phyloP scores from a whole-genome alignment of 192 early-diverging fungal species.

The Glomus cerebriforme region DNA sequence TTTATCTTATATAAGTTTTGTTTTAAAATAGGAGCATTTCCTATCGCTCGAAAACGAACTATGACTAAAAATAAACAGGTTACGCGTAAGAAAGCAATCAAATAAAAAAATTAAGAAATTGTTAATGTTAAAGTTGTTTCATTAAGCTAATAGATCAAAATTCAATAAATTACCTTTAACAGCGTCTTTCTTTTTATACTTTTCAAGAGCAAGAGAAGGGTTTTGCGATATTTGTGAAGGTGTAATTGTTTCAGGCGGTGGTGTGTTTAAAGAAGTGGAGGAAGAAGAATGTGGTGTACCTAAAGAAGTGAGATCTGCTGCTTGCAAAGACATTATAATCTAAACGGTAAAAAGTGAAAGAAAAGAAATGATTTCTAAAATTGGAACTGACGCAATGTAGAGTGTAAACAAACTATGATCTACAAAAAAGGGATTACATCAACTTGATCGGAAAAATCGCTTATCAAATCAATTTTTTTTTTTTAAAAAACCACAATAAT shows the following conservation, averaged over 20 bases:
- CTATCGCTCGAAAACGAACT: conserved; percentile 81
- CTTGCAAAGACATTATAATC: conserved; percentile 14
- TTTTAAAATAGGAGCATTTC: conserved; percentile 90
- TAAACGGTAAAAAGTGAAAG: not conserved
- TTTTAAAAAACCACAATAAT: no score
- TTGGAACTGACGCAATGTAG: not conserved
- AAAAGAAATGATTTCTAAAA: not conserved
- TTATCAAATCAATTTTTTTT: no score
- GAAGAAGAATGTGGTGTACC: conserved; percentile 5
- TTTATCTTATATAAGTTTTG: conserved; percentile 85
- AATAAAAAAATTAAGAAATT: no score
- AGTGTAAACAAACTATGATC: not conserved
- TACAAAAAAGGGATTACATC: not conserved
- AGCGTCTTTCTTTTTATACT: conserved; percentile 22
- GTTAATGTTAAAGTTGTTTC: no score
- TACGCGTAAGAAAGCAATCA: no score
- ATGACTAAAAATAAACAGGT: conserved; percentile 58
- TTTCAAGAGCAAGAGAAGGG: conserved; percentile 18
- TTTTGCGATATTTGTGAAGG: not conserved
- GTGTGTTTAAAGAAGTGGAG: conserved; percentile 9
- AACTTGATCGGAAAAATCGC: no score
- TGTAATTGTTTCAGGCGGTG: not conserved
- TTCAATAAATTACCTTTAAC: conserved; percentile 8
- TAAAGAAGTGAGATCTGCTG: not conserved
- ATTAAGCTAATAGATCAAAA: not conserved